Conservation (phyloP, 768 basidiomycete genomes). For the Suillus paluster region DNA sequence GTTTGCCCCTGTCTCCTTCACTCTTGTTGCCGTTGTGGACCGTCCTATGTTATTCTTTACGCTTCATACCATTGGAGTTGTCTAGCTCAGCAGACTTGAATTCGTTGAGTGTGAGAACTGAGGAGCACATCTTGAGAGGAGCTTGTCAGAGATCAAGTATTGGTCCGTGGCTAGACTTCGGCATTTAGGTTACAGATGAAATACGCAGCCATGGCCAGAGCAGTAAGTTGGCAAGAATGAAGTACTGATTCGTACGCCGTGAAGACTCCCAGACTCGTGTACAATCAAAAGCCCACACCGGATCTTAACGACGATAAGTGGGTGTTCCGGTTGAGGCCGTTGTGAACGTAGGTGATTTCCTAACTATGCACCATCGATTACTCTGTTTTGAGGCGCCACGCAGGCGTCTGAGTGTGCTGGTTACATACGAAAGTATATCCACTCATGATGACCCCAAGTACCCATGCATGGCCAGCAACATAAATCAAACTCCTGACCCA, state of each 20-base stretch:
- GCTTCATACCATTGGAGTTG: constrained; percentile 4
- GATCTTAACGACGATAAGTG: too few relatives aligned
- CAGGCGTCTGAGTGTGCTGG: background rate
- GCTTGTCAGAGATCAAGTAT: background rate
- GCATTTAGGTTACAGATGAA: background rate
- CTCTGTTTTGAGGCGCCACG: background rate
- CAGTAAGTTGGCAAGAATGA: background rate
- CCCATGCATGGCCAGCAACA: constrained; percentile 79
- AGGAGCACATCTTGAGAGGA: background rate
- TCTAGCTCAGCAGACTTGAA: background rate
- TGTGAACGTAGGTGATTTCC: too few relatives aligned
- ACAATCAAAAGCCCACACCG: too few relatives aligned
- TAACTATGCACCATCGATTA: too few relatives aligned
- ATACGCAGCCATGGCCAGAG: background rate
- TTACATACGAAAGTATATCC: constrained; percentile 36
- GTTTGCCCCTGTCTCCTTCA: background rate
- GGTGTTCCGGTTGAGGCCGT: too few relatives aligned
- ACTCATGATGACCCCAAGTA: constrained; percentile 67
- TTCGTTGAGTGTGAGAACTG: background rate
- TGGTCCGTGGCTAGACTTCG: background rate
- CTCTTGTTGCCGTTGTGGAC: background rate
- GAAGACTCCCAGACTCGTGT: too few relatives aligned
- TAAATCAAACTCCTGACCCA: constrained; percentile 84
- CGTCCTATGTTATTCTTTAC: constrained; percentile 1
- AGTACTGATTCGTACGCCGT: background rate